phyloP scores from a whole-genome alignment of 2,329 filamentous ascomycete genomes.

The Cryphonectria carpinicola region DNA sequence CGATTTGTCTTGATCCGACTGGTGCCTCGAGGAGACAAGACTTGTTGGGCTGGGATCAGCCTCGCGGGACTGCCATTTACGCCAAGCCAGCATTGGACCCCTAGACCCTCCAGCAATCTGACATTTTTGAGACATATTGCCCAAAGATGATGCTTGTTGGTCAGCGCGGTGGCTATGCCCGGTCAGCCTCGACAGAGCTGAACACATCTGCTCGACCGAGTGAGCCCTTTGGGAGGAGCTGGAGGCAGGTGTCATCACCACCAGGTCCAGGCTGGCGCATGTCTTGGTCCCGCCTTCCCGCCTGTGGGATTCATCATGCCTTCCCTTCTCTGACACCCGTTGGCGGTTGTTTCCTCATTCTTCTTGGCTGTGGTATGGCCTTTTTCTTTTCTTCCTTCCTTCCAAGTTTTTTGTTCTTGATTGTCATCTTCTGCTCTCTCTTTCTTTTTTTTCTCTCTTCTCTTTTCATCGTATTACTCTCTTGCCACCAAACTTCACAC shows the following conservation, averaged over 20 bases:
- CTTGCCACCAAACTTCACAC: background rate
- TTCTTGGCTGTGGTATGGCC: background rate
- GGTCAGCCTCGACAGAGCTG: constrained; percentile 8
- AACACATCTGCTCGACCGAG: background rate
- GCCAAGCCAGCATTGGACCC: constrained; percentile 10
- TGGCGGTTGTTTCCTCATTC: background rate
- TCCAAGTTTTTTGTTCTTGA: too few relatives aligned
- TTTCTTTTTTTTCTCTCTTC: background rate
- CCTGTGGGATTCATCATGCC: constrained; percentile 5
- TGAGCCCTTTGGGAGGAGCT: background rate
- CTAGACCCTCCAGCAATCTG: constrained; percentile 1
- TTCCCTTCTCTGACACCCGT: background rate
- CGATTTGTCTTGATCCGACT: background rate
- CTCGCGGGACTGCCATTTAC: constrained; percentile 10
- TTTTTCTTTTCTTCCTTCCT: background rate
- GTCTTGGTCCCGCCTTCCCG: background rate
- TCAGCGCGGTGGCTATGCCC: constrained; percentile 4
- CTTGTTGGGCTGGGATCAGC: constrained; percentile 4
- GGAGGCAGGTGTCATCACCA: too few relatives aligned
- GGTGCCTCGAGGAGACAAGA: background rate
- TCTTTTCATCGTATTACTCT: background rate
- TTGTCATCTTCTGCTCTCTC: background rate
- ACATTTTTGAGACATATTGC: background rate
- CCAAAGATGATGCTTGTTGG: background rate
- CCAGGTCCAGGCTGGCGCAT: background rate